phyloP scores from a whole-genome alignment of 192 early-diverging fungal genomes.

The Rhizophagus sp. region DNA sequence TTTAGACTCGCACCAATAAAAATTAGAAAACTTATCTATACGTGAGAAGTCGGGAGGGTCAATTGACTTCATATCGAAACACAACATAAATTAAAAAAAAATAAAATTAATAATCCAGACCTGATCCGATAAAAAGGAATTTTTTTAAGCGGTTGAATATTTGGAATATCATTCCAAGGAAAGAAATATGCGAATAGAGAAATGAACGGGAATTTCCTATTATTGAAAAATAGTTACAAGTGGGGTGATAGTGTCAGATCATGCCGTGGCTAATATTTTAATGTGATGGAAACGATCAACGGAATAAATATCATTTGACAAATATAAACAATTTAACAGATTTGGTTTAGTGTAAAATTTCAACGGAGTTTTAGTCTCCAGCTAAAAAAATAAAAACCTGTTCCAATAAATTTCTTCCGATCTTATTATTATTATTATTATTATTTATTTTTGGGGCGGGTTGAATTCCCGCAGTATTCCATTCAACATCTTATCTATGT shows the following conservation, averaged over 20 bases:
- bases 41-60: background rate
- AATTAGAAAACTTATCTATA: background rate
- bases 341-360: background rate
- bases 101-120: too few species aligned
- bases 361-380: background rate
- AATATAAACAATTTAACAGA: too few species aligned
- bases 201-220: background rate
- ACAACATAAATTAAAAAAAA: background rate
- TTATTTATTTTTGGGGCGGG: too few species aligned
- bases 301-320: background rate
- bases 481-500: too few species aligned
- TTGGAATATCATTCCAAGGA: background rate
- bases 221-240: too few species aligned
- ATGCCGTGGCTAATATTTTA: background rate
- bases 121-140: too few species aligned
- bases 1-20: background rate
- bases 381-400: too few species aligned
- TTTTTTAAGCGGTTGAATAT: too few species aligned
- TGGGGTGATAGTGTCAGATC: background rate
- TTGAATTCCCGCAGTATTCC: too few species aligned
- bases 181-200: background rate
- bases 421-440: too few species aligned
- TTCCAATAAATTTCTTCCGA: too few species aligned
- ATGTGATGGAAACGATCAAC: background rate
- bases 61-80: background rate